These are phyloP conservation scores for Lodderomyces parapsilosis DNA, from an alignment of 1,139 yeast genomes.

Conservation along the genomic window DNA sequence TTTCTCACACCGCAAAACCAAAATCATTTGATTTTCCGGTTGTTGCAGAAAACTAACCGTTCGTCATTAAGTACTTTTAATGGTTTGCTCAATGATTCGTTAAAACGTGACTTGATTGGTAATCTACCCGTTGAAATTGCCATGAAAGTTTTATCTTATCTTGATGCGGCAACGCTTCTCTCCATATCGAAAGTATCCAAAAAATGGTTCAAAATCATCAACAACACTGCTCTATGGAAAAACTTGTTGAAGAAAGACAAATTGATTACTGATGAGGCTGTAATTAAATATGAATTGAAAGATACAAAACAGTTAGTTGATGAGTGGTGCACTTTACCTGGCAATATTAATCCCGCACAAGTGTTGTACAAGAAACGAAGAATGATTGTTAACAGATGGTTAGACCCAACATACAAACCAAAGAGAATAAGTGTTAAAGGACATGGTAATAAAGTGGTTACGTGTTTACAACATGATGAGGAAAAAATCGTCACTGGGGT, in stretches of 20 bases:
- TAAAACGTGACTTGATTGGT: conserved; percentile 71
- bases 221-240: conserved; percentile 62
- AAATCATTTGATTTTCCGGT: conserved; percentile 53
- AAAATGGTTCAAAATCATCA: conserved; percentile 66
- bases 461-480: conserved; percentile 91
- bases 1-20: conserved; percentile 39
- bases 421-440: conserved; percentile 69
- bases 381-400: conserved; percentile 77
- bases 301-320: conserved; percentile 25
- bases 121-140: conserved; percentile 78
- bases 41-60: conserved; percentile 67
- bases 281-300: conserved; percentile 33
- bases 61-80: conserved; percentile 67
- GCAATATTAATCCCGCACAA: conserved; percentile 39
- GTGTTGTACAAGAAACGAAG: conserved; percentile 65
- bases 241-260: conserved; percentile 53
- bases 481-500: conserved; percentile 92
- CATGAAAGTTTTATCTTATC: conserved; percentile 59
- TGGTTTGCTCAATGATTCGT: conserved; percentile 54
- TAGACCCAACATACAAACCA: conserved; percentile 71
- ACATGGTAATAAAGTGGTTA: conserved; percentile 75
- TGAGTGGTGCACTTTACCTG: conserved; percentile 30
- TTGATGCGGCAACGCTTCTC: conserved; percentile 66
- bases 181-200: conserved; percentile 65
- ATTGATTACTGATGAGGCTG: conserved; percentile 40